These are phyloP conservation scores for Pouteria glomerata DNA, from an alignment of 148 eudicot genomes.

Conservation along the genomic window DNA sequence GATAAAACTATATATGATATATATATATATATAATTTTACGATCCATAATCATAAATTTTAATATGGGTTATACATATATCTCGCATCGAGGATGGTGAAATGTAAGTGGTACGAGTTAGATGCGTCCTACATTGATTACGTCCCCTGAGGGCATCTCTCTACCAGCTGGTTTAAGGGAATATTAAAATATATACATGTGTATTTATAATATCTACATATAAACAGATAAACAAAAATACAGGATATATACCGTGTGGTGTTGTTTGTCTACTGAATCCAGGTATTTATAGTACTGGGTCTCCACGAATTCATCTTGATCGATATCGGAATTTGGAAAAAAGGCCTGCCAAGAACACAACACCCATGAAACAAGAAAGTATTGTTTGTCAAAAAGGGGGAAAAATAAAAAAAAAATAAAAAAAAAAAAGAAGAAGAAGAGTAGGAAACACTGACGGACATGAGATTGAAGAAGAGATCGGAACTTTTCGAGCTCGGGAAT, in stretches of 20 bases:
- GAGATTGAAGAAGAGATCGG: constrained; percentile 40
- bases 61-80: too few species aligned
- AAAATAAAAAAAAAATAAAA: background rate
- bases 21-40: too few species aligned
- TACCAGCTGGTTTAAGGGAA: too few species aligned
- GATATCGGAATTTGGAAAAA: constrained; percentile 17
- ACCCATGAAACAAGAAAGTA: background rate
- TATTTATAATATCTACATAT: background rate
- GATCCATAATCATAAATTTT: too few species aligned
- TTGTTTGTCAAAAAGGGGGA: background rate
- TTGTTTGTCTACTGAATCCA: constrained; percentile 56
- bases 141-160: too few species aligned
- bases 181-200: too few species aligned
- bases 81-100: too few species aligned
- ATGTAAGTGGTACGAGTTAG: too few species aligned
- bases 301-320: constrained; percentile 56
- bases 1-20: too few species aligned
- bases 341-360: constrained; percentile 11
- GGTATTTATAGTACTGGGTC: constrained; percentile 53
- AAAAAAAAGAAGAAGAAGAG: too few species aligned
- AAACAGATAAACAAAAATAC: background rate
- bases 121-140: too few species aligned
- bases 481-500: constrained; percentile 58
- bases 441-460: too few species aligned
- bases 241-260: constrained; percentile 53